These are phyloP conservation scores for Plectosphaerella sp. DNA, from an alignment of 2,329 filamentous ascomycete species.

Conservation along the genomic window DNA sequence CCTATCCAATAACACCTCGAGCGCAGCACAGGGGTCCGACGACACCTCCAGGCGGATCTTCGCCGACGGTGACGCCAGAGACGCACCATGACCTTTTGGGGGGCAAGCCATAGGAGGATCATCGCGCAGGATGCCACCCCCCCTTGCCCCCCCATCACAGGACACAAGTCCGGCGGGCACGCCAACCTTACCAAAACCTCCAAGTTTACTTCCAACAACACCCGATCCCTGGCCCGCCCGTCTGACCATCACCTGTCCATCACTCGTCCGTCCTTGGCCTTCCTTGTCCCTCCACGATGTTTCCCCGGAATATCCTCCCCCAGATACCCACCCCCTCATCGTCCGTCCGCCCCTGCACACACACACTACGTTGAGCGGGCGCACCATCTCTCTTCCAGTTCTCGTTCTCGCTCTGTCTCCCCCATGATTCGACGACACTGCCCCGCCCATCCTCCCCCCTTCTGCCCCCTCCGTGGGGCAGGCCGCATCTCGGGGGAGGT, in stretches of 20 bases:
- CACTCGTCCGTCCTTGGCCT: too few species aligned
- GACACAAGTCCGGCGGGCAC: background rate
- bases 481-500: background rate
- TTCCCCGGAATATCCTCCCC: conserved; percentile 9
- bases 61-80: background rate
- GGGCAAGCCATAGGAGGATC: background rate
- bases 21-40: background rate
- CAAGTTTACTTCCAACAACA: background rate
- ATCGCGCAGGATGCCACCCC: background rate
- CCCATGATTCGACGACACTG: background rate
- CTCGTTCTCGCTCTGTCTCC: background rate
- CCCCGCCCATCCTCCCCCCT: background rate
- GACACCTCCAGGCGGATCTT: background rate
- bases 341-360: too few species aligned
- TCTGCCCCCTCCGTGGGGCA: background rate
- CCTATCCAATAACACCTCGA: background rate
- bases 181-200: background rate
- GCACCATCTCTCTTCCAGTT: background rate
- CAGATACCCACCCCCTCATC: background rate
- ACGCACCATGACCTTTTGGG: background rate
- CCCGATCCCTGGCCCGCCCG: background rate
- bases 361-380: background rate
- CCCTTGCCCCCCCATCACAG: background rate
- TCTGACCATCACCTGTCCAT: background rate
- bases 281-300: conserved; percentile 4